Percentiles rank a stretch among this genome's conserved stretches.
phyloP scores from a whole-genome alignment of 352 stramenopile genomes.

The Globisporangium carolinianum region DNA sequence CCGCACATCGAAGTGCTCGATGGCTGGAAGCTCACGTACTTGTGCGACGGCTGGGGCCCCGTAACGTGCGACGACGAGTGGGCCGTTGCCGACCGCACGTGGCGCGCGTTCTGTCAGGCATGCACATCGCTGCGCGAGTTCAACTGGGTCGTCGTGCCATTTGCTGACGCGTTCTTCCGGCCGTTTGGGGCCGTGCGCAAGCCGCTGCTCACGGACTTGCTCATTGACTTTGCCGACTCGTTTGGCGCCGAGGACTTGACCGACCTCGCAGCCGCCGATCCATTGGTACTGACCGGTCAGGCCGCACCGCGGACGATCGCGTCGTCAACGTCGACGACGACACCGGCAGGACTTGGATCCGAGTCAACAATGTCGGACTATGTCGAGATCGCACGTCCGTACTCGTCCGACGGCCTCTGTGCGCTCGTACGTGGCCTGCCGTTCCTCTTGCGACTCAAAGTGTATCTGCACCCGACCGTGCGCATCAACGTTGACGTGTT shows the following conservation, averaged over 20 bases:
- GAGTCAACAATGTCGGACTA: constrained; percentile 2
- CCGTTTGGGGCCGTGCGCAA: constrained; percentile 37
- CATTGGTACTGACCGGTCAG: neutral
- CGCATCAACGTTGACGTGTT: constrained; percentile 37
- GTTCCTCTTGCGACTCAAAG: constrained; percentile 25
- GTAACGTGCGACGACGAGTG: constrained; percentile 49
- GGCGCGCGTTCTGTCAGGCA: constrained; percentile 31
- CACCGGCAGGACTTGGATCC: neutral
- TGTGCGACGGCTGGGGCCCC: constrained; percentile 36
- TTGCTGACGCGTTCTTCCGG: constrained; percentile 37
- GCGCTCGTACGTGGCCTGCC: constrained; percentile 24
- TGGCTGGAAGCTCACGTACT: constrained; percentile 49
- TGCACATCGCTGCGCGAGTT: constrained; percentile 43
- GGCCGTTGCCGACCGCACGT: constrained; percentile 27
- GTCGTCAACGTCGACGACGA: neutral
- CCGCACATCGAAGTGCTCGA: constrained; percentile 49
- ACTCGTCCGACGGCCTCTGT: constrained; percentile 28
- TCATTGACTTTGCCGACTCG: constrained; percentile 30
- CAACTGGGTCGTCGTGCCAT: constrained; percentile 50
- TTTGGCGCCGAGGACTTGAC: constrained; percentile 7
- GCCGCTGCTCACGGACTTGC: constrained; percentile 25
- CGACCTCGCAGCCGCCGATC: constrained; percentile 1
- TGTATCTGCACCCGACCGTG: constrained; percentile 24
- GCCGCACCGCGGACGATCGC: neutral
- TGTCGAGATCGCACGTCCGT: constrained; percentile 15